These are phyloP conservation scores for Aspergillus latus DNA, from an alignment of 2,329 filamentous ascomycete species.

Conservation along the genomic window DNA sequence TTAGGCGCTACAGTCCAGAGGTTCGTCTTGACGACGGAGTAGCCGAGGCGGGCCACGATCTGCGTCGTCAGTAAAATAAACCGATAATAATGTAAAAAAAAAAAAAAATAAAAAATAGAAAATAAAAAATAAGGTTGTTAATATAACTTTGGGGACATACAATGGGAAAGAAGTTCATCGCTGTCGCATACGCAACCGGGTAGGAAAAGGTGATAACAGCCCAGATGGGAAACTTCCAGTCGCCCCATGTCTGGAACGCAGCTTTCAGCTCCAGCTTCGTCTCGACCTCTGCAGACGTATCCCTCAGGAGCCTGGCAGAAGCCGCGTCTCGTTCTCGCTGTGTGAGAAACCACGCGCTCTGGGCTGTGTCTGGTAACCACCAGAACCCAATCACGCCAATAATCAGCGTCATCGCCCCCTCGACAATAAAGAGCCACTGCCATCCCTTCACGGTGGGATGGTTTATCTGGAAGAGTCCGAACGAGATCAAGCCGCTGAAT, in stretches of 20 bases:
- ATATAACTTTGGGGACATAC: constrained; percentile 14
- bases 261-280: constrained; percentile 42
- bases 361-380: constrained; percentile 34
- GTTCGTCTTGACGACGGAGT: constrained; percentile 48
- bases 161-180: constrained; percentile 51
- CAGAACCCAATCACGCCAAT: constrained; percentile 31
- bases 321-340: constrained; percentile 42
- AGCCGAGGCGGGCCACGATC: constrained; percentile 49
- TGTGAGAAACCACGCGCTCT: constrained; percentile 42
- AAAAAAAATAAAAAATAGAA: no score
- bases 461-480: constrained; percentile 51
- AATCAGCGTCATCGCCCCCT: constrained; percentile 39
- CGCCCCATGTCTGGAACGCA: constrained; percentile 46
- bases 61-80: background rate
- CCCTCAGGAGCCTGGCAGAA: constrained; percentile 45
- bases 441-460: constrained; percentile 48
- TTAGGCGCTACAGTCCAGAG: constrained; percentile 53
- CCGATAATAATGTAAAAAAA: no score
- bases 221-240: constrained; percentile 47
- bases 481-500: constrained; percentile 42
- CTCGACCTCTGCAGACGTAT: constrained; percentile 44
- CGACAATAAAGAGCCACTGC: constrained; percentile 49
- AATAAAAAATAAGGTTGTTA: no score
- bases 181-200: constrained; percentile 49
- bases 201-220: constrained; percentile 51